These are phyloP conservation scores for Phytomonas francai DNA, from an alignment of 208 protist species.

Conservation along the genomic window DNA sequence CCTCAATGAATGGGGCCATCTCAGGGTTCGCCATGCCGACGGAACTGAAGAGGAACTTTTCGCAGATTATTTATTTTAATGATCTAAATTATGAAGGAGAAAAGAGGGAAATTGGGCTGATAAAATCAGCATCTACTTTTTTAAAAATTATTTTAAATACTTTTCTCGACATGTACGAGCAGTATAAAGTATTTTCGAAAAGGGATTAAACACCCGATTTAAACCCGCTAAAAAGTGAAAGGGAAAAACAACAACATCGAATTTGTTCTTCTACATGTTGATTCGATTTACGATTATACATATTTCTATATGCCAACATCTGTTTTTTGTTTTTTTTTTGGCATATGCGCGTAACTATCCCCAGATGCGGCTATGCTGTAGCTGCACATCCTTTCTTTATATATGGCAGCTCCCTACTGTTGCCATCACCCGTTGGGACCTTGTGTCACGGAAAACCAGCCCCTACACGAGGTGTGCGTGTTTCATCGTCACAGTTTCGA, in stretches of 20 bases:
- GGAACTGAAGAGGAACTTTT: conserved; percentile 33
- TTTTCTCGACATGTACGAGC: neutral
- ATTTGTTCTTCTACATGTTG: no score
- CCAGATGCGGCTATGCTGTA: neutral
- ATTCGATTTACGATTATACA: neutral
- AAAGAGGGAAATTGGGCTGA: neutral
- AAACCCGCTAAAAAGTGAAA: neutral
- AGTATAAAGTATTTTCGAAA: conserved; percentile 1
- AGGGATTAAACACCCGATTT: neutral
- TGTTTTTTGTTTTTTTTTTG: conserved; percentile 8
- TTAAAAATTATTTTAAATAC: neutral
- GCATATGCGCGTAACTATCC: no score
- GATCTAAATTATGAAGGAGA: neutral
- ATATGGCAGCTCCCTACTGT: no score
- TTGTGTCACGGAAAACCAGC: no score
- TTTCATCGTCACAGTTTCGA: no score
- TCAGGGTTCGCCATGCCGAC: conserved; percentile 32
- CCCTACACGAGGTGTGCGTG: no score
- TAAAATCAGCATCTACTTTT: conserved; percentile 9
- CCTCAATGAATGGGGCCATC: conserved; percentile 55
- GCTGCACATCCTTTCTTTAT: conserved; percentile 1
- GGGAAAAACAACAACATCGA: no score
- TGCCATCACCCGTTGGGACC: no score
- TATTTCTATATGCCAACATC: neutral
- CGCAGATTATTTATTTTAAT: conserved; percentile 65